Percentiles rank a stretch among this genome's conserved stretches.
phyloP scores from a whole-genome alignment of 2,329 filamentous ascomycete species.

The Colletotrichum godetiae region DNA sequence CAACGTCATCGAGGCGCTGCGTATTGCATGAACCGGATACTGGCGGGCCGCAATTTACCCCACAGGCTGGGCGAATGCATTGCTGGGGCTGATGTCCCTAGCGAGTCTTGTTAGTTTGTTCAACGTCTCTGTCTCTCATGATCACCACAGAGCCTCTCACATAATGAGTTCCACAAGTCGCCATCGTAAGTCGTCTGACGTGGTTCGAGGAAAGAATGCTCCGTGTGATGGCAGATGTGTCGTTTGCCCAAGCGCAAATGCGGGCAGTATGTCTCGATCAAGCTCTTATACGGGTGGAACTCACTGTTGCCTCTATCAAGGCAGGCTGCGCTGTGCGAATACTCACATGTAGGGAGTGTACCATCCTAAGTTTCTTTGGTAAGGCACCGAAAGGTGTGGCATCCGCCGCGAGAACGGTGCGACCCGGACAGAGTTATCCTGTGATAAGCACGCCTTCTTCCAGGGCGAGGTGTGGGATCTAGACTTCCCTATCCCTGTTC shows the following conservation, averaged over 20 bases:
- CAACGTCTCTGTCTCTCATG: neutral
- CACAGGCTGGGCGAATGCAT: neutral
- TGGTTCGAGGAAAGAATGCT: neutral
- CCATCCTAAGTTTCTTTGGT: neutral
- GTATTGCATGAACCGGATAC: neutral
- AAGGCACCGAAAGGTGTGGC: neutral
- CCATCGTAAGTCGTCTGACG: neutral
- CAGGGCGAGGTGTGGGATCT: neutral
- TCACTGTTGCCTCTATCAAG: neutral
- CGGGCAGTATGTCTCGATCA: neutral
- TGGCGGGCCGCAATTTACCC: neutral
- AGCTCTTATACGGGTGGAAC: neutral
- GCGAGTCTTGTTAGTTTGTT: neutral
- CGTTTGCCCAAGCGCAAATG: neutral
- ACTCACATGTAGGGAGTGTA: neutral
- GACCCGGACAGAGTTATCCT: neutral
- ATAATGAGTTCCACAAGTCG: neutral
- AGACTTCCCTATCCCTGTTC: neutral
- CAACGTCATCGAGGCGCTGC: neutral
- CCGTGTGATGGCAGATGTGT: neutral
- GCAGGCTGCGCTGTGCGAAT: neutral
- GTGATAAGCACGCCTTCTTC: neutral
- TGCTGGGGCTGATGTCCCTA: neutral
- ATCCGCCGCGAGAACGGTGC: neutral
- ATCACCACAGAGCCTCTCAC: neutral